Conservation (phyloP, 495 filamentous ascomycete species). For the Aspergillus ostianus region DNA sequence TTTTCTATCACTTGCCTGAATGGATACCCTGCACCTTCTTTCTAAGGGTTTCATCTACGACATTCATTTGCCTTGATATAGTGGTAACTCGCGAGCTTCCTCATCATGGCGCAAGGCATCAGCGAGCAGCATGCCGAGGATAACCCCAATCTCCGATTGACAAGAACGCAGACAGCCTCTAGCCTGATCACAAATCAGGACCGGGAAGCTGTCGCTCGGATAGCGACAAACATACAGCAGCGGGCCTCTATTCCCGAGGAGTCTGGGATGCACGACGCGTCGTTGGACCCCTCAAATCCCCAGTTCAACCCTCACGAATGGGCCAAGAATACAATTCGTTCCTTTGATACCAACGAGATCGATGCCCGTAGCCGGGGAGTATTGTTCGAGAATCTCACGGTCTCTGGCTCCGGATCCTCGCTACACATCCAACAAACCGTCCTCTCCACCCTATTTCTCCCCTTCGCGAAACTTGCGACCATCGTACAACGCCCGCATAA, state of each 20-base stretch:
- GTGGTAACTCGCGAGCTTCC: background rate
- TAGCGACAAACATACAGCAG: background rate
- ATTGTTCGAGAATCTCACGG: slow-evolving; percentile 7
- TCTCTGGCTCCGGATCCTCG: slow-evolving; percentile 8
- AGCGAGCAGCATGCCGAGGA: background rate
- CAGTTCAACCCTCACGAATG: slow-evolving; percentile 11
- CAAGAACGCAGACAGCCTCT: background rate
- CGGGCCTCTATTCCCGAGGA: background rate
- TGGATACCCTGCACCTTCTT: background rate
- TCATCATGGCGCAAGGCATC: background rate
- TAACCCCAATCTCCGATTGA: background rate
- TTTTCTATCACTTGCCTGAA: background rate
- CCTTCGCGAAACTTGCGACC: background rate
- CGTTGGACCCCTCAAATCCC: slow-evolving; percentile 8
- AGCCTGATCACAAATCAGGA: background rate
- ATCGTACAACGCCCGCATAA: background rate
- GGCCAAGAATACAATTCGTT: slow-evolving; percentile 7
- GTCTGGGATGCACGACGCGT: background rate
- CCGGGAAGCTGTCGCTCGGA: background rate
- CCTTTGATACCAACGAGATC: slow-evolving; percentile 6
- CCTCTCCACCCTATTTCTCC: slow-evolving; percentile 5
- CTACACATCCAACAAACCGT: slow-evolving; percentile 13
- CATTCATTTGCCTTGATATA: background rate
- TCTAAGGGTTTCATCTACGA: background rate
- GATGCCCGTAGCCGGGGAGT: slow-evolving; percentile 7